Percentiles rank a stretch among this genome's conserved stretches.
Evolutionary conservation across 176 grass and related monocot species (phyloP).

Genomic region (Cymbopogon citratus): DNA sequence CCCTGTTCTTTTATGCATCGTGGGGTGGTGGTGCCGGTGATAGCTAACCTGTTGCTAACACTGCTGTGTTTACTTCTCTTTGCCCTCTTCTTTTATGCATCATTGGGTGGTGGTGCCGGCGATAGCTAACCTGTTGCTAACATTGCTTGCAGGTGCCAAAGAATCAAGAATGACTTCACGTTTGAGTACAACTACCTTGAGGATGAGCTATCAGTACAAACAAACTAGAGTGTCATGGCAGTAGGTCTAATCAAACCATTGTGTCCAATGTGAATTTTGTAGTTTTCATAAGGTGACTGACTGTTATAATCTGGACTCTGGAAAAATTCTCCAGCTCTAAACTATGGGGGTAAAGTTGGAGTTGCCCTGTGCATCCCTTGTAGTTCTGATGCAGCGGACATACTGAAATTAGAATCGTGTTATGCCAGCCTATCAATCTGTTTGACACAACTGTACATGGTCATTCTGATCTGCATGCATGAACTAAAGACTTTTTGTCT

Average conservation of each 20-base stretch:
- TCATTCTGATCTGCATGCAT: not conserved
- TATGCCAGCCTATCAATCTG: no score
- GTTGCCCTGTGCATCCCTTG: slow-evolving; percentile 2
- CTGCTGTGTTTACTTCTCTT: no score
- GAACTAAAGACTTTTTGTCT: no score
- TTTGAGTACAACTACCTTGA: slow-evolving; percentile 97
- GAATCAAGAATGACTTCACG: slow-evolving; percentile 92
- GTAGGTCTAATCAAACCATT: slow-evolving; percentile 31
- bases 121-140: not conserved
- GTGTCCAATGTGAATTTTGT: slow-evolving; percentile 21
- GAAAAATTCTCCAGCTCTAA: slow-evolving; percentile 10
- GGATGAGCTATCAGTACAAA: slow-evolving; percentile 76
- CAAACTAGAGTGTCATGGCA: slow-evolving; percentile 20
- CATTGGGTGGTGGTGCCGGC: not conserved
- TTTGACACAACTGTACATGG: not conserved
- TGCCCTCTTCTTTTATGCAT: not conserved
- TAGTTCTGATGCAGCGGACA: not conserved
- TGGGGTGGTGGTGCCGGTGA: no score
- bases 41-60: slow-evolving; percentile 3
- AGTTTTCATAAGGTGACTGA: not conserved
- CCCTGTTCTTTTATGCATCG: not conserved
- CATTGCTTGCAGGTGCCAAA: slow-evolving; percentile 75
- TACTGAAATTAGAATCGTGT: not conserved
- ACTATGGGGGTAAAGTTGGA: not conserved
- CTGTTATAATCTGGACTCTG: slow-evolving; percentile 17